phyloP scores from a whole-genome alignment of 208 protist species.

The Tritrichomonas musculus region DNA sequence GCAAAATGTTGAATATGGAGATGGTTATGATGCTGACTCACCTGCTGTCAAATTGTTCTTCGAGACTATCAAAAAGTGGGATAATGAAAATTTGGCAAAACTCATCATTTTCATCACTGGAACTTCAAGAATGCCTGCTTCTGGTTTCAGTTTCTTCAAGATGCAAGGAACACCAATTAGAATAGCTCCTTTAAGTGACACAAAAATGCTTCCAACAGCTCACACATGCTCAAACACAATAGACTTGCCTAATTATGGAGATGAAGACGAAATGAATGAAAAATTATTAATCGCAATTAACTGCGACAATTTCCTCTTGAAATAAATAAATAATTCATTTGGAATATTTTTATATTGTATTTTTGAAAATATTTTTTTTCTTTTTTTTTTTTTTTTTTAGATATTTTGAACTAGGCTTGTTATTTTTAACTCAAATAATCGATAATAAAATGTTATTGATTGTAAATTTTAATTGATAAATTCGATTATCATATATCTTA shows the following conservation, averaged over 20 bases:
- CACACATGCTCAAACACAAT: slow-evolving; percentile 93
- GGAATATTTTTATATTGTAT: too few species aligned
- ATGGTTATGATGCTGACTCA: slow-evolving; percentile 56
- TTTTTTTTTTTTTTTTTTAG: too few species aligned
- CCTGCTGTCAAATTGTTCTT: slow-evolving; percentile 89
- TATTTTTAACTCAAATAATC: too few species aligned
- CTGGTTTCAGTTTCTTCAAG: slow-evolving; percentile 76
- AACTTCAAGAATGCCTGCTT: slow-evolving; percentile 86
- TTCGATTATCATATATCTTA: too few species aligned
- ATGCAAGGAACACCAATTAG: slow-evolving; percentile 42
- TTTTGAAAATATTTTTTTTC: too few species aligned
- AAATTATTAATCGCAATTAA: slow-evolving; percentile 50
- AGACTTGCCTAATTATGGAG: slow-evolving; percentile 80
- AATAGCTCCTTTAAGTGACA: slow-evolving; percentile 38
- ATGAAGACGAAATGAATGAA: slow-evolving; percentile 53
- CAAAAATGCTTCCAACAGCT: slow-evolving; percentile 73
- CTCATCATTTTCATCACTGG: slow-evolving; percentile 95
- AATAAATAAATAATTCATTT: too few species aligned
- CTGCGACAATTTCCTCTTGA: too few species aligned
- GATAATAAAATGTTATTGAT: too few species aligned
- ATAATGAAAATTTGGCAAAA: slow-evolving; percentile 67
- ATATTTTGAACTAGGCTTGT: too few species aligned
- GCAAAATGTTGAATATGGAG: slow-evolving; percentile 79
- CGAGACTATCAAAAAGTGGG: slow-evolving; percentile 71
- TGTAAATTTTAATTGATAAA: too few species aligned